Percentiles rank a stretch among this genome's conserved stretches.
These are phyloP conservation scores for Mortierella hygrophila DNA, from an alignment of 192 early-diverging fungal species.

Conservation along the genomic window DNA sequence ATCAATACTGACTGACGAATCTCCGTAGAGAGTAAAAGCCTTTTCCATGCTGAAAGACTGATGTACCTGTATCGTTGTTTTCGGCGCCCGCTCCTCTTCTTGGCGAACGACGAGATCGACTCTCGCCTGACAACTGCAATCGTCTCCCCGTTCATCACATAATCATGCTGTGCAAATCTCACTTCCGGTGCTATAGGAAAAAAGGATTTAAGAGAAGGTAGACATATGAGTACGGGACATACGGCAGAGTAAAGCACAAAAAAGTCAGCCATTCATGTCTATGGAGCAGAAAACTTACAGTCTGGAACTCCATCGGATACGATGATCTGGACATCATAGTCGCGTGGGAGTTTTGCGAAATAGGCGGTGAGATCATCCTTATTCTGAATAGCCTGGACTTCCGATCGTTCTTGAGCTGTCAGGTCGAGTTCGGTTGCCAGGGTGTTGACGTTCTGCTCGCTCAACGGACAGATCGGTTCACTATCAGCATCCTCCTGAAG, in stretches of 20 bases:
- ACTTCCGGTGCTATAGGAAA: slow-evolving; percentile 32
- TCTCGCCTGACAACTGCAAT: slow-evolving; percentile 40
- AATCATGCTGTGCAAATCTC: slow-evolving; percentile 35
- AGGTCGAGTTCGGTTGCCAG: slow-evolving; percentile 17
- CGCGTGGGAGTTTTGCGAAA: slow-evolving; percentile 36
- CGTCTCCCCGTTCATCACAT: slow-evolving; percentile 28
- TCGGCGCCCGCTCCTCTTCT: slow-evolving; percentile 29
- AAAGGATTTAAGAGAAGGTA: neutral
- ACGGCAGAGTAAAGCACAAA: neutral
- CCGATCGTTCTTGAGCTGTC: slow-evolving; percentile 21
- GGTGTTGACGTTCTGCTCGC: slow-evolving; percentile 25
- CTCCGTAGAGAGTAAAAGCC: neutral
- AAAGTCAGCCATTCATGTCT: neutral
- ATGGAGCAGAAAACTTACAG: slow-evolving; percentile 11
- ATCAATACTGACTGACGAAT: neutral
- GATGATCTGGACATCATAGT: slow-evolving; percentile 45
- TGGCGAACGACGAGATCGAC: slow-evolving; percentile 20
- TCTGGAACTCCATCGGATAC: slow-evolving; percentile 17
- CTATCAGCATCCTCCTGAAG: slow-evolving; percentile 38
- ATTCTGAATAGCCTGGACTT: slow-evolving; percentile 34
- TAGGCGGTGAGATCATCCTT: slow-evolving; percentile 33
- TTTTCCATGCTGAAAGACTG: neutral
- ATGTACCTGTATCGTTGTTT: slow-evolving; percentile 39
- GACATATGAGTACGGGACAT: neutral
- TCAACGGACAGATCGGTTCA: slow-evolving; percentile 42